Evolutionary conservation across 2,329 filamentous ascomycete genomes (phyloP), one percentile per base, ranked within the genome.

Genomic region (Trichoderma sp.): DNA sequence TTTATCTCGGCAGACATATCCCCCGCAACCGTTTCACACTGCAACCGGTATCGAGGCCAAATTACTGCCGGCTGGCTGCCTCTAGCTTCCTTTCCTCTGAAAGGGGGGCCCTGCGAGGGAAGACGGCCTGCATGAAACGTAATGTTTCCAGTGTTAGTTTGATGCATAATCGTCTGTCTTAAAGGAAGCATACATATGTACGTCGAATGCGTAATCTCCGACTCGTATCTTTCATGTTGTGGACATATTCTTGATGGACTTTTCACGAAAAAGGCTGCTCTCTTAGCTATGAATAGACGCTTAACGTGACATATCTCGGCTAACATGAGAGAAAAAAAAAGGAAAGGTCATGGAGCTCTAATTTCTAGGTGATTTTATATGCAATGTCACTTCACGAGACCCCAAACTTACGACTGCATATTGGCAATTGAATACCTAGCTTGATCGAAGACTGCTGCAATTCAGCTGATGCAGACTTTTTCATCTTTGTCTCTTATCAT

Each of bases 71-170:
- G 21, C 14, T 31, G 64, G 55, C 52, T 47, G 64, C 64, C 40
- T 58, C 64, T 56, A 35, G 24, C 55, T 37, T 16, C 29, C n/a
- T 31, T 35, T 27, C 16, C 40, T 43, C 19, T 43, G 40, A n/a
- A n/a, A 43, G 14, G 43, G 53, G 31, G 19, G 27, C 16, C 64
- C n/a, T 16, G 53, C 37, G 40, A 43, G 21, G 21, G 37, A 43
- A 52, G 37, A 59, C 40, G 64, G 21, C 16, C 27, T 67, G 64
- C 64, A 67, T 67, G 64, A 67, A 67, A 67, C 64, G 55, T 55
- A 67, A n/a, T 37, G 55, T 67, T 67, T 67, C 53, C 64, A 31
- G 58, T 29, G 21, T 37, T 67, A 67, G 40, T 37, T 67, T 59
- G 21, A 16, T 67, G 64, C 55, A 59, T 52, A 67, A 59, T 58